A percentile compares a stretch with the other conserved stretches of the same genome.
Evolutionary conservation across 1,284 basidiomycete species (phyloP).

Genomic region (Malassezia arunalokei): DNA sequence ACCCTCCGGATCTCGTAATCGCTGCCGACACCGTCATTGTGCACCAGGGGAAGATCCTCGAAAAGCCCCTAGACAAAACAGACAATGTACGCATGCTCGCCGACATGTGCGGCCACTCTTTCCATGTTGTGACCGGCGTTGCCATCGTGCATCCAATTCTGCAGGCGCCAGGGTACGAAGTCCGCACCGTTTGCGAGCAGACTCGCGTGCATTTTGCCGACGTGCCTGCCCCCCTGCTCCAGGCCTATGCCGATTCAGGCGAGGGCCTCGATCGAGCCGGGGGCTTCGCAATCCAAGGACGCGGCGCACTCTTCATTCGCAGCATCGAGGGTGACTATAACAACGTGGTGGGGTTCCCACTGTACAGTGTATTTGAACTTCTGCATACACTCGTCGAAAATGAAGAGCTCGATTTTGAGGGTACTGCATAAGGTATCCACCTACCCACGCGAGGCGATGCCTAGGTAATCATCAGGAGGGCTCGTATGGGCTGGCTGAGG

Average conservation of each 20-base stretch:
- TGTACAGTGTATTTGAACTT: constrained; percentile 23
- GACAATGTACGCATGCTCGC: constrained; percentile 81
- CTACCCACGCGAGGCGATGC: background rate
- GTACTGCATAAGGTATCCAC: background rate
- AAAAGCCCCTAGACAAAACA: constrained; percentile 68
- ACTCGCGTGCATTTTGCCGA: constrained; percentile 45
- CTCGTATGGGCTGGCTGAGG: too few species aligned
- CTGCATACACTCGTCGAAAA: constrained; percentile 36
- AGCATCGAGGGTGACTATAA: constrained; percentile 82
- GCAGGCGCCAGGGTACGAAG: constrained; percentile 69
- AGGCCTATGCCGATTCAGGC: constrained; percentile 74
- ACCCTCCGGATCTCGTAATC: constrained; percentile 86
- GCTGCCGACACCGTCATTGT: constrained; percentile 49
- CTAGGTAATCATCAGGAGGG: constrained; percentile 8
- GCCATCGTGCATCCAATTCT: constrained; percentile 65
- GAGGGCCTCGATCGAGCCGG: constrained; percentile 86
- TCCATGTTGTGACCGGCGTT: constrained; percentile 41
- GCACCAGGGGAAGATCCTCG: constrained; percentile 54
- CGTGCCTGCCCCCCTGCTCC: constrained; percentile 50
- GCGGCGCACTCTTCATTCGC: constrained; percentile 65
- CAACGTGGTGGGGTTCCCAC: constrained; percentile 80
- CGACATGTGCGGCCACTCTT: constrained; percentile 56
- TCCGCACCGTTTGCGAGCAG: constrained; percentile 48
- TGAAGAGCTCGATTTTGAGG: constrained; percentile 37
- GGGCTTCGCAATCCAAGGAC: constrained; percentile 84